Percentiles rank a stretch among this genome's conserved stretches.
These are phyloP conservation scores for Neurospora tetraspora DNA, from an alignment of 495 filamentous ascomycete species.

Conservation along the genomic window DNA sequence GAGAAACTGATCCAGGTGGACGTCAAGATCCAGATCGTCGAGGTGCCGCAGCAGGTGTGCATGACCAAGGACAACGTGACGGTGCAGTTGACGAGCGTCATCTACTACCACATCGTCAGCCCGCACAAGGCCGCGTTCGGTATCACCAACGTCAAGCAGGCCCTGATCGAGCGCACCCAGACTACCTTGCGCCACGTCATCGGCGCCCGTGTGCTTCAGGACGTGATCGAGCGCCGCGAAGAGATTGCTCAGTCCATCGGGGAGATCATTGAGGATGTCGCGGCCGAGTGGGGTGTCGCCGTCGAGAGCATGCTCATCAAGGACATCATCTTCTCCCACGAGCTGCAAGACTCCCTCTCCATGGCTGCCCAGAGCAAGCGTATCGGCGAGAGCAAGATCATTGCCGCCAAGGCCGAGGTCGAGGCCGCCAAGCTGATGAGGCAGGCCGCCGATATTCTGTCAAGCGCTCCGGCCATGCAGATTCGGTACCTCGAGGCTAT, in stretches of 20 bases:
- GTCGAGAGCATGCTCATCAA: constrained; percentile 99
- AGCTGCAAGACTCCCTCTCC: constrained; percentile 93
- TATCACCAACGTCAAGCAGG: constrained; percentile 87
- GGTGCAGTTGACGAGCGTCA: constrained; percentile 86
- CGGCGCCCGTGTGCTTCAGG: constrained; percentile 90
- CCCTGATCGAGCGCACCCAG: constrained; percentile 94
- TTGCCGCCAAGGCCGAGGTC: constrained; percentile 92
- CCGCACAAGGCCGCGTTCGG: constrained; percentile 98
- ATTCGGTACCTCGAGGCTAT: constrained; percentile 98
- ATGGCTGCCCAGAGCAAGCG: constrained; percentile 99
- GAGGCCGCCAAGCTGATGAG: constrained; percentile 96
- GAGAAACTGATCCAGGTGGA: constrained; percentile 87
- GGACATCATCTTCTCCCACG: constrained; percentile 94
- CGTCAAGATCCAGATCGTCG: constrained; percentile 97
- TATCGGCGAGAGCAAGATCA: constrained; percentile 97
- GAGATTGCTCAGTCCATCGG: constrained; percentile 90
- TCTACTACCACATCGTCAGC: constrained; percentile 96
- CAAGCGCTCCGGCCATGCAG: constrained; percentile 84
- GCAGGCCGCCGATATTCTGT: constrained; percentile 90
- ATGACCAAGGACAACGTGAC: constrained; percentile 99
- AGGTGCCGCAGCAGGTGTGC: constrained; percentile 93
- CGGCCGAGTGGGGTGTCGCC: constrained; percentile 84
- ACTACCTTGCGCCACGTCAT: constrained; percentile 97
- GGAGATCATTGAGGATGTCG: constrained; percentile 96
- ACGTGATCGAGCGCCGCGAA: constrained; percentile 97